Percentiles rank a stretch among this genome's conserved stretches.
Conservation (phyloP, 2,329 filamentous ascomycete genomes). For the Phyllosticta citrichinensis region DNA sequence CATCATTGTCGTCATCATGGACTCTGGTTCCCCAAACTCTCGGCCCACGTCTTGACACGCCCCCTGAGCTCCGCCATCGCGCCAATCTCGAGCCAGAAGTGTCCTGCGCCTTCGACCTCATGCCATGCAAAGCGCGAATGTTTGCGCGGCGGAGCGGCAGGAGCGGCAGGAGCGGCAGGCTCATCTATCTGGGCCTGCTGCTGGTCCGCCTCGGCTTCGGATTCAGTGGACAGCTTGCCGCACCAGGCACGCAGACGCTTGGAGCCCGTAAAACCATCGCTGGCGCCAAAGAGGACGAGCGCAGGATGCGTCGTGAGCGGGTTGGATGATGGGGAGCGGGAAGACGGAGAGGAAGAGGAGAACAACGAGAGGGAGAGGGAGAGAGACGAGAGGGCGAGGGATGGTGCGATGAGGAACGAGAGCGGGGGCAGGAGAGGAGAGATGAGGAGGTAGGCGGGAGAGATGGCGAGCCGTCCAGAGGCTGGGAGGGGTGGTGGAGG, state of each 20-base stretch:
- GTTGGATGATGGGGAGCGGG: neutral
- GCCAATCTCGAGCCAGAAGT: conserved; percentile 39
- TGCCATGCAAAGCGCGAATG: conserved; percentile 16
- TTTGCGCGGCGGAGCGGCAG: conserved; percentile 22
- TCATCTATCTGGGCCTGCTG: neutral
- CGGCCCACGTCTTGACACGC: conserved; percentile 33
- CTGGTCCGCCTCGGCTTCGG: neutral
- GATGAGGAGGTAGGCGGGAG: conserved; percentile 33
- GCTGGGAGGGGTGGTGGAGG: neutral
- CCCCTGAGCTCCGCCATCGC: conserved; percentile 30
- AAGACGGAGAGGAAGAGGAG: neutral
- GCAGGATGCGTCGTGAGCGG: conserved; percentile 30
- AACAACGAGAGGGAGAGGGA: neutral
- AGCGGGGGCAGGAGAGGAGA: conserved; percentile 38
- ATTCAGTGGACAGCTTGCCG: conserved; percentile 36
- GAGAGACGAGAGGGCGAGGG: conserved; percentile 9
- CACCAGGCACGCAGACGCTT: conserved; percentile 60
- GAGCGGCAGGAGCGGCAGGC: neutral
- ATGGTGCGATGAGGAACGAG: conserved; percentile 25
- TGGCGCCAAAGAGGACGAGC: conserved; percentile 63
- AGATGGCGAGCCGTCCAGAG: neutral
- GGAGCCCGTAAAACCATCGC: conserved; percentile 61
- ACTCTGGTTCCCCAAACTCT: conserved; percentile 9
- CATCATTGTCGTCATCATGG: no score
- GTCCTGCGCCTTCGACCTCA: conserved; percentile 40